phyloP scores from a whole-genome alignment of 2,329 filamentous ascomycete genomes.

The Aulographum hederae region DNA sequence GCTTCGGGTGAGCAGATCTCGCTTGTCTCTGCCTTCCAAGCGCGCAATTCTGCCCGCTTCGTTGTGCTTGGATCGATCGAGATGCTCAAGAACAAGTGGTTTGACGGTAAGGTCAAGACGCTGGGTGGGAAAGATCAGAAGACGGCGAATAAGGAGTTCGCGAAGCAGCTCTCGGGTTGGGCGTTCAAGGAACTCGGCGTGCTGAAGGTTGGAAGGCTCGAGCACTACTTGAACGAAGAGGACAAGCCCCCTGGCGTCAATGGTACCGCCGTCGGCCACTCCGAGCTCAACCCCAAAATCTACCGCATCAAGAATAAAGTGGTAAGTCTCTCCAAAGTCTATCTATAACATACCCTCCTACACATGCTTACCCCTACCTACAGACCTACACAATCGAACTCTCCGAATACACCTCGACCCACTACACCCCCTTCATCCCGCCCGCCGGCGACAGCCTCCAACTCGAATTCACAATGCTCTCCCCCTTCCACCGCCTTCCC shows the following conservation, averaged over 20 bases:
- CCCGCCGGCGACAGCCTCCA: conserved; percentile 59
- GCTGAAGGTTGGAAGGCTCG: conserved; percentile 62
- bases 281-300: conserved; percentile 57
- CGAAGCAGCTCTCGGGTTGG: conserved; percentile 76
- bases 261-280: conserved; percentile 17
- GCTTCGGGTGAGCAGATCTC: conserved; percentile 68
- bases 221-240: conserved; percentile 49
- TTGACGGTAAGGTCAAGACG: conserved; percentile 50
- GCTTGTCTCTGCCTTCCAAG: conserved; percentile 74
- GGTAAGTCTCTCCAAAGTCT: conserved; percentile 45
- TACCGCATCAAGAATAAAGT: conserved; percentile 96
- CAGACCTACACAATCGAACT: conserved; percentile 76
- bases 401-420: conserved; percentile 64
- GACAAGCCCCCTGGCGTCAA: conserved; percentile 20
- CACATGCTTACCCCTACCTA: conserved; percentile 11
- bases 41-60: conserved; percentile 81
- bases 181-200: conserved; percentile 90
- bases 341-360: not conserved
- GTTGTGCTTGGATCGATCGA: conserved; percentile 73
- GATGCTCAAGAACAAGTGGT: conserved; percentile 77
- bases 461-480: conserved; percentile 97
- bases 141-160: conserved; percentile 71
- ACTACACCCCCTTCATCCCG: conserved; percentile 55
- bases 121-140: conserved; percentile 35
- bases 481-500: conserved; percentile 79